Evolutionary conservation across 768 basidiomycete genomes (phyloP).

Genomic region (Serendipita vermifera): DNA sequence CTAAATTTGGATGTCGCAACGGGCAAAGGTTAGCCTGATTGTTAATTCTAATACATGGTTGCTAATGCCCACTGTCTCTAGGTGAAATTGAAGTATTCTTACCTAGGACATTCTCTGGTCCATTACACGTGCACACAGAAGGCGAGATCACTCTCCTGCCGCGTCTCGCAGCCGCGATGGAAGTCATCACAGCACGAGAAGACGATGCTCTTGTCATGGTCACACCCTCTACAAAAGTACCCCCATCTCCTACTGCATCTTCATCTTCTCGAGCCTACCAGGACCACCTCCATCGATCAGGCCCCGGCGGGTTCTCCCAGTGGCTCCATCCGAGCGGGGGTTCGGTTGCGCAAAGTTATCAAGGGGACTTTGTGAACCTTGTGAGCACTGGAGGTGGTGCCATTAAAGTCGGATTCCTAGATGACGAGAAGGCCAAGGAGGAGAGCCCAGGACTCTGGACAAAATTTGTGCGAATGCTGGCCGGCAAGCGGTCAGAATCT

Average conservation of each 20-base stretch:
- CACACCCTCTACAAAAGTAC: neutral
- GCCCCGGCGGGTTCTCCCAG: neutral
- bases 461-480: neutral
- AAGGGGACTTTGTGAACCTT: constrained; percentile 1
- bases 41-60: neutral
- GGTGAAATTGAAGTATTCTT: constrained; percentile 9
- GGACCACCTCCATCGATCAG: neutral
- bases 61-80: neutral
- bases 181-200: neutral
- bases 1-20: neutral
- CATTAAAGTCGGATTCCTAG: constrained; percentile 2
- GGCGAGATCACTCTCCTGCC: constrained; percentile 8
- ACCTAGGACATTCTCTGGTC: neutral
- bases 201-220: constrained; percentile 5
- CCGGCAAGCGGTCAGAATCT: neutral
- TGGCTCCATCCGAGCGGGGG: neutral
- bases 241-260: neutral
- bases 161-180: neutral
- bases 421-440: neutral
- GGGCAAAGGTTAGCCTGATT: neutral
- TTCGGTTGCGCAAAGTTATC: neutral
- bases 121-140: constrained; percentile 1
- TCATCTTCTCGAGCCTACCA: neutral
- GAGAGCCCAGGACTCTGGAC: neutral
- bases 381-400: neutral